Evolutionary conservation across 257 asterid genomes (phyloP).

Genomic region (Marsdenia floribunda): DNA sequence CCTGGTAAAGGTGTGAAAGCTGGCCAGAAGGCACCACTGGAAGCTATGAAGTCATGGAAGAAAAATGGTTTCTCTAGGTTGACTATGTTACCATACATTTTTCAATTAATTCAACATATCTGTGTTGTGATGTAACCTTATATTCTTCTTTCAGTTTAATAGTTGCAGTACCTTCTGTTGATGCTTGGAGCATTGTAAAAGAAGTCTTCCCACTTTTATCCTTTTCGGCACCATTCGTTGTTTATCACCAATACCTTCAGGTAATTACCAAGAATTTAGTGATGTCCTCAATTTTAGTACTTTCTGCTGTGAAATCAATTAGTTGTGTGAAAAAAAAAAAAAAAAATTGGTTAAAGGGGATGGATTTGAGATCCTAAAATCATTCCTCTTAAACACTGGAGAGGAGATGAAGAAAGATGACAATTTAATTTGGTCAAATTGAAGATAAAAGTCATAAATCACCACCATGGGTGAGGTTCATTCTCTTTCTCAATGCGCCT

Average conservation of each 20-base stretch:
- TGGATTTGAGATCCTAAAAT: not conserved
- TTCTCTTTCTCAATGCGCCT: not conserved
- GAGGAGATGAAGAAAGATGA: not conserved
- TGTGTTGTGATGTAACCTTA: conserved; percentile 13
- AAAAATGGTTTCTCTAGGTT: conserved; percentile 94
- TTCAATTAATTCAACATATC: not conserved
- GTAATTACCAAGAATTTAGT: conserved; percentile 29
- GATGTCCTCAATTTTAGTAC: not conserved
- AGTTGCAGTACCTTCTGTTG: conserved; percentile 78
- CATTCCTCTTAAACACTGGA: not conserved
- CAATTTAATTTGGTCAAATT: not conserved
- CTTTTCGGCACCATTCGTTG: conserved; percentile 88
- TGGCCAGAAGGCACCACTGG: conserved; percentile 71
- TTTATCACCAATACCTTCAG: conserved; percentile 91
- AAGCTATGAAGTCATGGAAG: conserved; percentile 59
- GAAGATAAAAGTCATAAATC: not conserved
- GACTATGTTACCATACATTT: conserved; percentile 3
- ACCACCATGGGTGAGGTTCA: not conserved
- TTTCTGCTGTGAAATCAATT: not conserved
- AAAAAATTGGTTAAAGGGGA: not conserved
- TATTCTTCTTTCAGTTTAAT: conserved; percentile 49
- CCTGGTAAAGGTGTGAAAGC: conserved; percentile 41
- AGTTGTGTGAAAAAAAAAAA: no score
- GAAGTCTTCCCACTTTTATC: conserved; percentile 77
- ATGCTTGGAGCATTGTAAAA: conserved; percentile 71